Percentiles rank a stretch among this genome's conserved stretches.
Evolutionary conservation across 768 basidiomycete species (phyloP).

Genomic region (Leccinum barrowsii): DNA sequence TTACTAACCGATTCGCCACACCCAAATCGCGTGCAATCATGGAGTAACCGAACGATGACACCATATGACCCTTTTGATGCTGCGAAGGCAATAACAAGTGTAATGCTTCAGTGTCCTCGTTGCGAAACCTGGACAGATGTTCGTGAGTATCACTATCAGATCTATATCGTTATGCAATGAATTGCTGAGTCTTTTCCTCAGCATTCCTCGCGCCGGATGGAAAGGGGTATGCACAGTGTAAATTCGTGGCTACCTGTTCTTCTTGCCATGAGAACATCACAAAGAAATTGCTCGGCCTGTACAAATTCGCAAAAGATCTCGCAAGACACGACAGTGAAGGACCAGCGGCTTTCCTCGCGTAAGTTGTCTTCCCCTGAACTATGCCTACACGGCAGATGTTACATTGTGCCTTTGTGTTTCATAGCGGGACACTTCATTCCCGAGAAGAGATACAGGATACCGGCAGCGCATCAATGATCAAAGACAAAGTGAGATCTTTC

Average conservation of each 20-base stretch:
- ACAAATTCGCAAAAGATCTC: conserved; percentile 39
- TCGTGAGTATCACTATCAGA: not conserved
- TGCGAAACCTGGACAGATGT: not conserved
- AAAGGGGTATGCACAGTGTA: conserved; percentile 45
- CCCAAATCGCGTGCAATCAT: not conserved
- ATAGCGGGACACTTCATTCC: conserved; percentile 35
- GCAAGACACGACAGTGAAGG: conserved; percentile 7
- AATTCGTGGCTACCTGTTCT: conserved; percentile 35
- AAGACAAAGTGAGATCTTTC: conserved; percentile 2
- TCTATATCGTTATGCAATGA: not conserved
- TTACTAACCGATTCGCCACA: conserved; percentile 6
- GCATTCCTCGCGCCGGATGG: conserved; percentile 37
- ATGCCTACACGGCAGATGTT: not conserved
- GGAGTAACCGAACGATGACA: not conserved
- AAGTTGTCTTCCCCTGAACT: conserved; percentile 2
- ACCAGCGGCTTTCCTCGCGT: conserved; percentile 30
- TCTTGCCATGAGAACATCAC: conserved; percentile 37
- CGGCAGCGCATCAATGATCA: conserved; percentile 22
- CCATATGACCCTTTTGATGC: conserved; percentile 26
- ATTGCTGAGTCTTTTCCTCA: conserved; percentile 10
- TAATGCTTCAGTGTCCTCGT: not conserved
- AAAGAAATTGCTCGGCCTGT: conserved; percentile 36
- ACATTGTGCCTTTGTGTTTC: not conserved
- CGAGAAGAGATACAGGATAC: conserved; percentile 15
- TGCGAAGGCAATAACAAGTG: conserved; percentile 13